These are phyloP conservation scores for Omphalea diandra DNA, from an alignment of 441 rosid genomes.

Conservation along the genomic window DNA sequence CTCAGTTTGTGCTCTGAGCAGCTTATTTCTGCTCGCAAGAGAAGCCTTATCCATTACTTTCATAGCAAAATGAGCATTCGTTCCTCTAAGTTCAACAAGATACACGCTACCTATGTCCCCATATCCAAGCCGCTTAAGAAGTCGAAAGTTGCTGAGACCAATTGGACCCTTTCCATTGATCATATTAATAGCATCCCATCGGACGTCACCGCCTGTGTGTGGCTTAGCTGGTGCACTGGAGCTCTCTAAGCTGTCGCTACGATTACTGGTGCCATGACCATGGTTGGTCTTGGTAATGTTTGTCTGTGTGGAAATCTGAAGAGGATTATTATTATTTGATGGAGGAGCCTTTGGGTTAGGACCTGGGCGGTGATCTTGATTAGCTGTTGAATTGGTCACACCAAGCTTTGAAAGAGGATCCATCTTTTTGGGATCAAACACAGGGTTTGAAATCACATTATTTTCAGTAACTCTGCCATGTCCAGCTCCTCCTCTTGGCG, in stretches of 20 bases:
- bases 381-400: conserved; percentile 23
- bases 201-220: conserved; percentile 76
- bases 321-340: conserved; percentile 23
- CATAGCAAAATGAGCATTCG: conserved; percentile 66
- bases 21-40: conserved; percentile 79
- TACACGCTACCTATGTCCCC: conserved; percentile 88
- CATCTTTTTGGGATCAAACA: conserved; percentile 41
- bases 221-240: conserved; percentile 55
- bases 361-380: conserved; percentile 21
- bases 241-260: conserved; percentile 66
- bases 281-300: conserved; percentile 24
- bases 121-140: conserved; percentile 76
- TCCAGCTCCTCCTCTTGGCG: conserved; percentile 8
- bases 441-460: conserved; percentile 22
- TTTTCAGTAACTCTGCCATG: conserved; percentile 20
- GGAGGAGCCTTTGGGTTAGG: conserved; percentile 35
- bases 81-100: conserved; percentile 73
- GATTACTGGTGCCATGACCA: conserved; percentile 22
- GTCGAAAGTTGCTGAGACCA: conserved; percentile 68
- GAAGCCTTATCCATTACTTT: conserved; percentile 93
- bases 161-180: conserved; percentile 46
- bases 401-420: conserved; percentile 36
- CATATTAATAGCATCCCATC: conserved; percentile 73
- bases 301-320: too few relatives aligned
- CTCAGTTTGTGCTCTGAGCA: conserved; percentile 80